Evolutionary conservation across 116 monocot genomes (phyloP).

Genomic region (Trichopus zeylanicus): DNA sequence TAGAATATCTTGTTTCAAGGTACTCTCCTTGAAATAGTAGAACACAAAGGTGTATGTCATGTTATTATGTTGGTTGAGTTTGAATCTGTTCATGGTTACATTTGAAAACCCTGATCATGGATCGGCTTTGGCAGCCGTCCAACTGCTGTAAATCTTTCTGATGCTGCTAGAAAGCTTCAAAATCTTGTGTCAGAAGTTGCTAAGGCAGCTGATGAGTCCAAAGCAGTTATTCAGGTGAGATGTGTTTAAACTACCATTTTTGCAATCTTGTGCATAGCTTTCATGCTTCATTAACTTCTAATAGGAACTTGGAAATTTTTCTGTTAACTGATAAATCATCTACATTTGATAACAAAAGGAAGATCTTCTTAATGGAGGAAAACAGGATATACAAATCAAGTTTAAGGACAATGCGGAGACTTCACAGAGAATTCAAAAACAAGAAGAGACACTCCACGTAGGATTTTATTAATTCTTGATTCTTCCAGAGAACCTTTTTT

Average conservation of each 20-base stretch:
- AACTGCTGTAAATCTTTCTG: constrained; percentile 97
- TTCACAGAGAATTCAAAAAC: not conserved
- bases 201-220: constrained; percentile 40
- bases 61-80: not conserved
- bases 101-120: not conserved
- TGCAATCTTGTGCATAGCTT: not conserved
- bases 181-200: constrained; percentile 41
- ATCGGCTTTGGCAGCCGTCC: constrained; percentile 58
- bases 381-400: not conserved
- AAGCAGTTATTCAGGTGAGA: constrained; percentile 67
- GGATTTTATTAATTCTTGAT: no score
- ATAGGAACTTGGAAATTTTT: not conserved
- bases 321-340: no score
- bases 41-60: not conserved
- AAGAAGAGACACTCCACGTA: no score
- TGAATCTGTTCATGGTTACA: not conserved
- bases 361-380: no score
- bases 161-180: constrained; percentile 83
- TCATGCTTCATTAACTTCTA: not conserved
- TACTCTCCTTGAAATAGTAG: constrained; percentile 6
- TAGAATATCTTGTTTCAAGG: constrained; percentile 94
- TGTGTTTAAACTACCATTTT: not conserved
- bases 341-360: no score
- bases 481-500: not conserved
- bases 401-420: not conserved